Evolutionary conservation across 305 asterid species (phyloP).

Genomic region (Fraxinus ornus): DNA sequence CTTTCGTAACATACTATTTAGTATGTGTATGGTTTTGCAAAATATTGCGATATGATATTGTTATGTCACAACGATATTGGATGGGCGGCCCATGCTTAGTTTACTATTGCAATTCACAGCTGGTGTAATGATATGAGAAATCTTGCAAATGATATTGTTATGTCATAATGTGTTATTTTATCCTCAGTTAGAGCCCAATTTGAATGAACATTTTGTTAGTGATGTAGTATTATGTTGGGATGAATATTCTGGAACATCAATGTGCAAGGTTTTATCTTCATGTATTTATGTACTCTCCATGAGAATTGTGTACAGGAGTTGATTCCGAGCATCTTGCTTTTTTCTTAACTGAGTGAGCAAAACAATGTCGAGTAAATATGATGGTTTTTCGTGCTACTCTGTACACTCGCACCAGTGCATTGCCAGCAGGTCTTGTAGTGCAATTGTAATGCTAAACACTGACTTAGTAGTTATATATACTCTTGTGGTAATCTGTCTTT

Average conservation of each 20-base stretch:
- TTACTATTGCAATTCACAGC: not conserved
- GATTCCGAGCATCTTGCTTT: constrained; percentile 69
- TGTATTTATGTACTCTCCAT: not conserved
- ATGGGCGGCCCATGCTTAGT: not conserved
- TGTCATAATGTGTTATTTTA: not conserved
- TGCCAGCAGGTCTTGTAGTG: constrained; percentile 46
- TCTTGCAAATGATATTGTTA: not conserved
- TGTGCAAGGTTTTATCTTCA: not conserved
- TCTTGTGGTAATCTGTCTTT: not conserved
- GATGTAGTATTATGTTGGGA: not conserved
- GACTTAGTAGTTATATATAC: not conserved
- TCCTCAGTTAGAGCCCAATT: not conserved
- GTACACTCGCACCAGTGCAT: constrained; percentile 44
- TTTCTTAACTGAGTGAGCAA: constrained; percentile 63
- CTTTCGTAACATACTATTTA: not conserved
- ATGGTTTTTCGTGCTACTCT: constrained; percentile 49
- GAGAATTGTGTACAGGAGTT: constrained; percentile 51
- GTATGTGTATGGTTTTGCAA: not conserved
- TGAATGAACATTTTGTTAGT: not conserved
- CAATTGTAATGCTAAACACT: not conserved
- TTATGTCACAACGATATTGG: not conserved
- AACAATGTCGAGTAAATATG: constrained; percentile 48
- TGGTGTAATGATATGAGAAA: not conserved
- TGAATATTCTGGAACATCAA: not conserved
- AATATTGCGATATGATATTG: not conserved